phyloP scores from a whole-genome alignment of 2,329 filamentous ascomycete genomes.

The Alternaria longipes region DNA sequence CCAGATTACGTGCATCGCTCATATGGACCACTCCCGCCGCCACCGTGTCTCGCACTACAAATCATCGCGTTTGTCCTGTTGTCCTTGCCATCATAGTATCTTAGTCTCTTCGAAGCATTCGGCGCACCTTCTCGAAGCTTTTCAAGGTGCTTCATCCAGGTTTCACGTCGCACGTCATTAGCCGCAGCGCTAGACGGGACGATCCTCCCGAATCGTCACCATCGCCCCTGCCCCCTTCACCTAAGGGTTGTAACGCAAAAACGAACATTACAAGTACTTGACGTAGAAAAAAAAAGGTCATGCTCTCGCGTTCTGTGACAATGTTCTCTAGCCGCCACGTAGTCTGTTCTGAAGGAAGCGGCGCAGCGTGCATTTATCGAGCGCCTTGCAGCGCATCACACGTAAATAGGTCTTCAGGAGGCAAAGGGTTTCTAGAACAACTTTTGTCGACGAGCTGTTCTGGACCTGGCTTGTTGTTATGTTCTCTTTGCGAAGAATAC shows the following conservation, averaged over 20 bases:
- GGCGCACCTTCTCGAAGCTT: slow-evolving; percentile 19
- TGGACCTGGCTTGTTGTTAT: background rate
- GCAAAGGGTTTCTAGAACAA: background rate
- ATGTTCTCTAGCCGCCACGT: background rate
- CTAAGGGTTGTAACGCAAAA: background rate
- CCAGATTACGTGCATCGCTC: slow-evolving; percentile 20
- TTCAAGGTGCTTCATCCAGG: slow-evolving; percentile 30
- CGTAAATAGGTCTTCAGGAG: background rate
- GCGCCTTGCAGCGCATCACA: background rate
- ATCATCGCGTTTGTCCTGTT: background rate
- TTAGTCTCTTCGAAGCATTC: background rate
- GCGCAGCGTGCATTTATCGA: slow-evolving; percentile 2
- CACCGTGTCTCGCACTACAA: background rate
- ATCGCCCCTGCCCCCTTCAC: slow-evolving; percentile 18
- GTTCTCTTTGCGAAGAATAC: background rate
- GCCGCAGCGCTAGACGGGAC: slow-evolving; percentile 28
- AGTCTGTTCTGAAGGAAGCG: background rate
- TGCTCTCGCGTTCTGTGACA: background rate
- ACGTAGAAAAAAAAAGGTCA: background rate
- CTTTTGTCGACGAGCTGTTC: background rate
- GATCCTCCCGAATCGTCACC: slow-evolving; percentile 27
- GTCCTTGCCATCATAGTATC: background rate
- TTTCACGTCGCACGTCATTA: slow-evolving; percentile 39
- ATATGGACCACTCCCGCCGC: slow-evolving; percentile 1
- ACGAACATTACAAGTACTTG: background rate